Conservation (phyloP, 2,329 filamentous ascomycete species). For the Rachicladosporium sp. region DNA sequence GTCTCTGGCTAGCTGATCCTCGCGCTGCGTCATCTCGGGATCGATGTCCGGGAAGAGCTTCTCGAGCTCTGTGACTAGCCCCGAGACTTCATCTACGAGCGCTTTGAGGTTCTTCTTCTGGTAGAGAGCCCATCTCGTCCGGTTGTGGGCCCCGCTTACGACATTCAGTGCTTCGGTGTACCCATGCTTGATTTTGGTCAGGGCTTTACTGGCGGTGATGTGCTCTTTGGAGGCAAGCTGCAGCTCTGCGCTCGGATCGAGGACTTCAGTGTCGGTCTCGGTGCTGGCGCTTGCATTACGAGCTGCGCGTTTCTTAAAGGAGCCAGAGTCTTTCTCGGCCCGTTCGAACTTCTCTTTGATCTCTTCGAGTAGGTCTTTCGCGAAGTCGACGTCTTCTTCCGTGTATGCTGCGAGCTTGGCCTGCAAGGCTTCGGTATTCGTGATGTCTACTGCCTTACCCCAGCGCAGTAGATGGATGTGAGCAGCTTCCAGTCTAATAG, state of each 20-base stretch:
- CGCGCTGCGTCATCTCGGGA: not conserved
- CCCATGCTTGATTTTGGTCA: not conserved
- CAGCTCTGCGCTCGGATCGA: not conserved
- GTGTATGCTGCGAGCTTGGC: not conserved
- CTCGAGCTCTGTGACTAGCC: not conserved
- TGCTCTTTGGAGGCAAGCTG: not conserved
- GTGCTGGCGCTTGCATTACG: too few species aligned
- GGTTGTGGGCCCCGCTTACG: not conserved
- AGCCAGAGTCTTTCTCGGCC: not conserved
- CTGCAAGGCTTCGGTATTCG: not conserved
- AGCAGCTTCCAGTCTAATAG: not conserved
- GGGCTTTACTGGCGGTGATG: not conserved
- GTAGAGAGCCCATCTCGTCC: constrained; percentile 1
- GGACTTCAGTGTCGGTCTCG: not conserved
- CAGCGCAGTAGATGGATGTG: not conserved
- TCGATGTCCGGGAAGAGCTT: not conserved
- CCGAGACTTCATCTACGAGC: not conserved
- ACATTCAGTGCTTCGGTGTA: not conserved
- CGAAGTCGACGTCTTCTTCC: not conserved
- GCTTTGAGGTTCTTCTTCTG: not conserved
- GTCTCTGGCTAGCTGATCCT: too few species aligned
- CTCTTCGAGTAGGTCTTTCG: not conserved
- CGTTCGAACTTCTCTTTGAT: not conserved
- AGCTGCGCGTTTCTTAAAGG: not conserved
- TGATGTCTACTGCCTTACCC: constrained; percentile 1